phyloP scores from a whole-genome alignment of 2,329 filamentous ascomycete species.

The Monilinia fructicola region DNA sequence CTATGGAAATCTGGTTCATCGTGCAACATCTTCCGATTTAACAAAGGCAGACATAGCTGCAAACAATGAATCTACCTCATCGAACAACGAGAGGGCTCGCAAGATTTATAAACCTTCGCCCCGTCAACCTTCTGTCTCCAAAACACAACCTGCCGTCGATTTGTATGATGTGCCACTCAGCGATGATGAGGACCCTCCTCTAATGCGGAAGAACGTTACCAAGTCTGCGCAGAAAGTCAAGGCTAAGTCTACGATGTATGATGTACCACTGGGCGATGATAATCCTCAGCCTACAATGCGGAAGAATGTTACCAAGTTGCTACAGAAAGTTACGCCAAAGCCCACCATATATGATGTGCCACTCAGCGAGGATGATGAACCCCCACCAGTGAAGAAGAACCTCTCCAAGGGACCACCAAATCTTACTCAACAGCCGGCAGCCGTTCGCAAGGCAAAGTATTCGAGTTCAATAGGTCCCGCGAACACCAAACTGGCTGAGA shows the following conservation, averaged over 20 bases:
- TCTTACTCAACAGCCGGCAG: slow-evolving; percentile 1
- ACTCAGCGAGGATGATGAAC: slow-evolving; percentile 10
- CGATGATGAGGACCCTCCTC: slow-evolving; percentile 26
- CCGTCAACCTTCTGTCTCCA: slow-evolving; percentile 15
- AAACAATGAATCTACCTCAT: slow-evolving; percentile 18
- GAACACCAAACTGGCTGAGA: slow-evolving; percentile 11
- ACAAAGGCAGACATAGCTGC: slow-evolving; percentile 19
- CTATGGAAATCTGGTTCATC: slow-evolving; percentile 30
- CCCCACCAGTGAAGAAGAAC: slow-evolving; percentile 13
- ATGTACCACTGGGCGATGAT: slow-evolving; percentile 32
- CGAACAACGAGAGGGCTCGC: slow-evolving; percentile 17
- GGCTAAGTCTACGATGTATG: slow-evolving; percentile 28
- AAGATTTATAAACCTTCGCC: slow-evolving; percentile 11
- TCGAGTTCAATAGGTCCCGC: background rate
- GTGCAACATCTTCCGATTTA: slow-evolving; percentile 32
- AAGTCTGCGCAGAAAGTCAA: slow-evolving; percentile 16
- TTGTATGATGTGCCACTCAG: slow-evolving; percentile 36
- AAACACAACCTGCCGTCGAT: slow-evolving; percentile 19
- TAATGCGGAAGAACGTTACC: slow-evolving; percentile 21
- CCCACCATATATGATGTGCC: slow-evolving; percentile 12
- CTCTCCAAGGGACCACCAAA: slow-evolving; percentile 15
- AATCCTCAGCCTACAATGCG: slow-evolving; percentile 14
- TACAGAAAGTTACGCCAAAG: slow-evolving; percentile 17
- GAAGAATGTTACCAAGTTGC: slow-evolving; percentile 27
- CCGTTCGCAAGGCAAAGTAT: background rate